These are phyloP conservation scores for Mycena citricolor DNA, from an alignment of 1,284 basidiomycete species.

Conservation along the genomic window DNA sequence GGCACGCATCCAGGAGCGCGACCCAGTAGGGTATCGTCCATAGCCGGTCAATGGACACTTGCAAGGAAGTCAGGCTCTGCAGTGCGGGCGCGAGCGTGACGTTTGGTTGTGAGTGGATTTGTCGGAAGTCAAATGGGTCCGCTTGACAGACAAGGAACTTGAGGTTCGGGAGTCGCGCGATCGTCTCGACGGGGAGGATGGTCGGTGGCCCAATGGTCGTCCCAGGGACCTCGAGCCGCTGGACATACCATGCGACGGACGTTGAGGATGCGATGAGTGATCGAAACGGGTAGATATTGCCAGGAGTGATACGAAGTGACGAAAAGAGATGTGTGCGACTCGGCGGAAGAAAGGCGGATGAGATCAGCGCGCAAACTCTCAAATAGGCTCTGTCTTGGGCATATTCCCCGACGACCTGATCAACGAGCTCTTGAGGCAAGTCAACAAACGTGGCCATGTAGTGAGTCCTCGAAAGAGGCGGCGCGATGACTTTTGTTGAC, in stretches of 20 bases:
- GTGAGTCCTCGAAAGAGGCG: no score
- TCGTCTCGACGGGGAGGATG: constrained; percentile 7
- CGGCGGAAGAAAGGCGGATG: constrained; percentile 6
- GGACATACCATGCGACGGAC: constrained; percentile 8
- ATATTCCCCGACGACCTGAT: constrained; percentile 12
- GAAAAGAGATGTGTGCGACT: constrained; percentile 12
- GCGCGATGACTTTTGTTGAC: no score
- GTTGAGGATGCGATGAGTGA: constrained; percentile 4
- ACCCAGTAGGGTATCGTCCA: constrained; percentile 16
- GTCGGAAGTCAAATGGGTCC: constrained; percentile 17
- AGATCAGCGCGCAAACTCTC: constrained; percentile 10
- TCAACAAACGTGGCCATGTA: no score
- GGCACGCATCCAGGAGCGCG: constrained; percentile 14
- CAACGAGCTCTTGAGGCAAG: constrained; percentile 17
- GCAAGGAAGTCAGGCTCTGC: constrained; percentile 6
- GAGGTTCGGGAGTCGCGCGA: constrained; percentile 7
- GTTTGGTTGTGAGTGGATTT: constrained; percentile 2
- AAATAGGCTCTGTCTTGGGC: background rate
- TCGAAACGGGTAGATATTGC: constrained; percentile 12
- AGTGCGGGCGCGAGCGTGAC: background rate
- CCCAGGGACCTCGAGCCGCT: constrained; percentile 5
- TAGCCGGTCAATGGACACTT: constrained; percentile 7
- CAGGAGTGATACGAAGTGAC: constrained; percentile 6
- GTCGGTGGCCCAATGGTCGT: background rate
- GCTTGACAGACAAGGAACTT: constrained; percentile 10